Evolutionary conservation across 257 asterid species (phyloP), one percentile per base, ranked within the genome.

Genomic region (Prunella vulgaris): DNA sequence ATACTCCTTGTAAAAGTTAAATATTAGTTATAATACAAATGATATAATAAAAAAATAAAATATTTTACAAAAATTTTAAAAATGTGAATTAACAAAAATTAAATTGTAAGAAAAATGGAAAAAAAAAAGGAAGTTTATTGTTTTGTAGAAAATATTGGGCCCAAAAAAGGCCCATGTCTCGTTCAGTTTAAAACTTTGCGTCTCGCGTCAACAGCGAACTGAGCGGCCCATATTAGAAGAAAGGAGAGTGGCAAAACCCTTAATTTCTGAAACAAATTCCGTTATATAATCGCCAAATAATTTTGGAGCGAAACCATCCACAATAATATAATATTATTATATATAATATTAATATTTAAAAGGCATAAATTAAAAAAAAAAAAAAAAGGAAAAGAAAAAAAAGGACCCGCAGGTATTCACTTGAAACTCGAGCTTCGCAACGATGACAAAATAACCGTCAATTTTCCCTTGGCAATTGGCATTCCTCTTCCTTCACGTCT

Each of bases 231-330:
- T 28, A 28, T 4, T 28, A 0, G 33, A 28, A 28, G 33, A 35
- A 5, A 20, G 20, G 2, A 58, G 49, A 32, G 20, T 2, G 60
- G 79, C 79, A 74, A 75, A 60, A 52, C 28, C 5, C 61, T 75
- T 22, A 75, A 18, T 68, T 60, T 5, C 1, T 8, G 3, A 46
- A 33, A 48, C 27, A 9, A 25, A 37, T 74, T 66, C 25, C 68
- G 63, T 58, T 65, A 24, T 27, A 7, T 12, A 62, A 40, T 61
- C 38, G 53, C 27, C 71, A 54, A 42, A 76, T 48, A 63, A 77
- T 61, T 77, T 78, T 88, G 93, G 90, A 80, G 87, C 86, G 83
- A 83, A 84, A 76, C 18, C 65, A 79, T 80, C 90, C 92, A 84
- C 92, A 81, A 52, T 59, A 80, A 76, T 64, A 24, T 7, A 35